Base-by-base conservation (phyloP, 2,329 filamentous ascomycete genomes). In the Alternaria ventricosa region DNA sequence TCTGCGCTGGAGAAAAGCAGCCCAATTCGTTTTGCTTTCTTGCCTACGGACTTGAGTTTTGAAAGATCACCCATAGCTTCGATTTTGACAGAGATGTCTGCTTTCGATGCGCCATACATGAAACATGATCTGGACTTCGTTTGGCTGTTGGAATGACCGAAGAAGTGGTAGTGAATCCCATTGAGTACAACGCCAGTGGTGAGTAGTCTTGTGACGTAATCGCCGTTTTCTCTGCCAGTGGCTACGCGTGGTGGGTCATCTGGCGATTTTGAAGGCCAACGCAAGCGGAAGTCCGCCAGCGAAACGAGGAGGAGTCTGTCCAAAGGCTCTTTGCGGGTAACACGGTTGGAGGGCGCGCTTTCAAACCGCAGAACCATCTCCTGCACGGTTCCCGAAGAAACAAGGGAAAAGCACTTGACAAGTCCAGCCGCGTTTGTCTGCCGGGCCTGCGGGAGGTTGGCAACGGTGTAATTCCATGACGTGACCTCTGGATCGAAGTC, bases 131-230 rank as follows among this genome's bases (percentile, higher is more conserved):
- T 73, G 2, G 80, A 82, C 65, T 82, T 82, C 13, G 83, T 72
- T 68, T 83, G 81, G 58, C 79, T 82, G 57, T 82, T 82, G 66
- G 80, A 82, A 67, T 83, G 82, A 1, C 80, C 81, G 54, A 78
- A 83, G 66, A 83, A 83, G 61, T 82, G 72, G 66, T 83, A 83
- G 1, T 71, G 67, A 1, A 73, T 61, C 1, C 76, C 78, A 51
- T 83, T 79, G 27, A 82, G 59, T 2, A 33, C 62, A 33, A 83
- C 68, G 25, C 80, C 81, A 1, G 69, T 54, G 6, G 70, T 66
- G 18, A 83, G 75, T 7, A 83, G 57, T n/a, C 73, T 66, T 22
- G 75, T 71, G 23, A 75, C 70, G 60, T 81, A 83, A 27, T 81
- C 79, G 7, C 74, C 72, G 25, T 76, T 78, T 60, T 83, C 79